Evolutionary conservation across 345 rosid genomes (phyloP).

Genomic region (Noccaea caerulescens): DNA sequence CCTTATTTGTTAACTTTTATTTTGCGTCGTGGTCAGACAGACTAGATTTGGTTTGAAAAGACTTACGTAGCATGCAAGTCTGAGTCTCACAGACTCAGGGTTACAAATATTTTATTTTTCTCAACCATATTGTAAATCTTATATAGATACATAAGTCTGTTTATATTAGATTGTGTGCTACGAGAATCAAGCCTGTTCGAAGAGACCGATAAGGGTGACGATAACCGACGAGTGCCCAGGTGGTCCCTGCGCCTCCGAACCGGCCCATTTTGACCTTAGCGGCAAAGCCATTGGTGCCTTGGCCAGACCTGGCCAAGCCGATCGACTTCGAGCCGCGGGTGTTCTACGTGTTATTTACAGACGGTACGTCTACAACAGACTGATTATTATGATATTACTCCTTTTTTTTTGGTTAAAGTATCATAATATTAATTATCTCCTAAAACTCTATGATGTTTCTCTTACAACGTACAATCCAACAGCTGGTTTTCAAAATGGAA

Average conservation of each 20-base stretch:
- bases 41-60: not conserved
- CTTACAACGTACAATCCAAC: not conserved
- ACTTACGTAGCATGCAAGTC: not conserved
- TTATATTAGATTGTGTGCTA: conserved; percentile 60
- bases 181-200: conserved; percentile 61
- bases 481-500: not conserved
- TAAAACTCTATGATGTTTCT: not conserved
- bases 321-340: conserved; percentile 62
- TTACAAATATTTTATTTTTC: not conserved
- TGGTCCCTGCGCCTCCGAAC: conserved; percentile 52
- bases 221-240: conserved; percentile 77
- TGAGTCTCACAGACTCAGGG: not conserved
- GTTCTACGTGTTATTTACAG: conserved; percentile 52
- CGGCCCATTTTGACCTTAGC: conserved; percentile 68
- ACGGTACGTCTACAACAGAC: conserved; percentile 48
- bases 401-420: too few relatives aligned
- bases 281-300: conserved; percentile 77
- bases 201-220: conserved; percentile 55
- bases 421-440: not conserved
- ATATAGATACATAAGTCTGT: not conserved
- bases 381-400: not conserved
- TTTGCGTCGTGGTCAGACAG: not conserved
- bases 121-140: not conserved
- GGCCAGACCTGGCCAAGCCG: conserved; percentile 64
- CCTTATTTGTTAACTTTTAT: not conserved